Conservation (phyloP, 768 basidiomycete genomes). For the Pulveroboletus sp. region DNA sequence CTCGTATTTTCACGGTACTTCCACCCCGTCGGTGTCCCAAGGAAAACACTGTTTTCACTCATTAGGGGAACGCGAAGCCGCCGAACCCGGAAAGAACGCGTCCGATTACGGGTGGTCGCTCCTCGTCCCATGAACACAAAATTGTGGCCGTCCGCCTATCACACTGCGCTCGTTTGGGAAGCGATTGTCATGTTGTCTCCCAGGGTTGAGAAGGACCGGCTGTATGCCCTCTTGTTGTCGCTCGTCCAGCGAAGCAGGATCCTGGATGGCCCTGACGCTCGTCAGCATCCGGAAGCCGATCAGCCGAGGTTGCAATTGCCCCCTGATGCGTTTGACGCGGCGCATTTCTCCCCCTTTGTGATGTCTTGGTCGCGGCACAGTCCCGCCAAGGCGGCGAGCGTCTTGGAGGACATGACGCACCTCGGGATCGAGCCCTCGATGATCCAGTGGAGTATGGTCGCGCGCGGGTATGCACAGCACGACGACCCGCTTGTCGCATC, state of each 20-base stretch:
- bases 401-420: slow-evolving; percentile 52
- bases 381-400: slow-evolving; percentile 31
- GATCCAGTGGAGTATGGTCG: slow-evolving; percentile 49
- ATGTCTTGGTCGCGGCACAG: slow-evolving; percentile 32
- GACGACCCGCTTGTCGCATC: slow-evolving; percentile 37
- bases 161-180: slow-evolving; percentile 36
- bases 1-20: slow-evolving; percentile 50
- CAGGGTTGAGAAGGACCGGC: slow-evolving; percentile 24
- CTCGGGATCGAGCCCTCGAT: slow-evolving; percentile 43
- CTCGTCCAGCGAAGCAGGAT: slow-evolving; percentile 10
- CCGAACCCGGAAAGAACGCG: neutral
- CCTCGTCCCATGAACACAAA: slow-evolving; percentile 11
- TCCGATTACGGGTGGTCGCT: neutral
- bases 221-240: slow-evolving; percentile 46
- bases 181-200: slow-evolving; percentile 24
- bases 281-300: neutral
- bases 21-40: slow-evolving; percentile 50
- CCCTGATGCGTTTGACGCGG: slow-evolving; percentile 30
- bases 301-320: slow-evolving; percentile 16
- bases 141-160: slow-evolving; percentile 32
- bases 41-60: slow-evolving; percentile 18
- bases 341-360: slow-evolving; percentile 55
- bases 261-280: neutral
- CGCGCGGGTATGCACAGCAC: slow-evolving; percentile 40
- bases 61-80: slow-evolving; percentile 14